Base-by-base conservation (phyloP, 2,329 filamentous ascomycete species). In the Talaromyces sp. region DNA sequence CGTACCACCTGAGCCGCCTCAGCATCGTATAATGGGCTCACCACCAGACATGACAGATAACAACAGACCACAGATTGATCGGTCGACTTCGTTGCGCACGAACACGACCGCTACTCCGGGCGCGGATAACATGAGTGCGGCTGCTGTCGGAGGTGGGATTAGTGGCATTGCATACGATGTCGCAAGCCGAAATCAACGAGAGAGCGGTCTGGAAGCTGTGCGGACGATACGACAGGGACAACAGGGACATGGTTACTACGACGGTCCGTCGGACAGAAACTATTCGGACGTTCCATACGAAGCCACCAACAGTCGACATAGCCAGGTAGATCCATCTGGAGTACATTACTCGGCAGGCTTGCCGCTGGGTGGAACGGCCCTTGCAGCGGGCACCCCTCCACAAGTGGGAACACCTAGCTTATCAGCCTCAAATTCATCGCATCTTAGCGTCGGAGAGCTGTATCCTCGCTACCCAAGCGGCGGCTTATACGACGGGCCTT, bases 141-240 rank as follows among this genome's bases (percentile, higher is more conserved):
- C 81, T 45, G 86, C 89, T 16, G 82, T 83, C 31, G 81, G 81
- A 24, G 89, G 88, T 70, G 89, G 88, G 64, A 87, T 92, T 76
- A 82, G 88, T 35, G 88, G 88, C 63, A 86, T 91, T 66, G 88
- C 89, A 45, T 82, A 88, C 71, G 85, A 81, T 63, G 85, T 90
- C 58, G 88, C 89, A 59, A 87, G 89, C 70, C 83, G 82, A 60
- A 86, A 88, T 76, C 82, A 86, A 67, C 81, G 87, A 67, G 84
- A 89, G 69, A 89, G 87, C 75, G 89, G 88, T 27, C 70, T 88
- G 66, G 85, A 89, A 63, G 87, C 88, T 56, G 82, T 87, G 75
- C 81, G 83, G 72, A 79, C 73, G 45, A 70, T 77, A 50, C 67
- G 77, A 33, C 37, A 66, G 22, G 68, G 77, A 24, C 37, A 66